phyloP scores from a whole-genome alignment of 768 basidiomycete genomes.

The Lactarius sanguifluus region DNA sequence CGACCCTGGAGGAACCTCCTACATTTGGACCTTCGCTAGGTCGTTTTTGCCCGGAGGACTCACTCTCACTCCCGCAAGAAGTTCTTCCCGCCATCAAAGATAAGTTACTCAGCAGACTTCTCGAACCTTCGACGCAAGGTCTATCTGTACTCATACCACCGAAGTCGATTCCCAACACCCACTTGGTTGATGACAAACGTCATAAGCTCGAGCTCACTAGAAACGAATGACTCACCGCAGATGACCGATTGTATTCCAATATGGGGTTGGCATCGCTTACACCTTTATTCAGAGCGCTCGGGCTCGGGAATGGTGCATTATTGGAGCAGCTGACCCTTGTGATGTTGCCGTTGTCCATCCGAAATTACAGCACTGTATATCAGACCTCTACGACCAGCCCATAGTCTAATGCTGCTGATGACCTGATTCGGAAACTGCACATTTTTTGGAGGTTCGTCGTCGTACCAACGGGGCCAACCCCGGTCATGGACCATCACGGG shows the following conservation, averaged over 20 bases:
- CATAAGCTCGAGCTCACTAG: constrained; percentile 52
- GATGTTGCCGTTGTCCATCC: constrained; percentile 84
- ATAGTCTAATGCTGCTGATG: constrained; percentile 71
- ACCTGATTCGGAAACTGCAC: constrained; percentile 41
- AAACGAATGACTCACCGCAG: constrained; percentile 72
- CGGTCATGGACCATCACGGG: constrained; percentile 36
- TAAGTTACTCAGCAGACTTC: constrained; percentile 54
- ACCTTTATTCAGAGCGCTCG: background rate
- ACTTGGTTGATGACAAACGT: constrained; percentile 41
- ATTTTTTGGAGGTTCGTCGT: constrained; percentile 42
- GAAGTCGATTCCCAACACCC: constrained; percentile 87
- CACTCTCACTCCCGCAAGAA: constrained; percentile 83
- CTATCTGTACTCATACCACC: constrained; percentile 66
- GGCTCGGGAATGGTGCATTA: constrained; percentile 25
- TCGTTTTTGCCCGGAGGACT: constrained; percentile 84
- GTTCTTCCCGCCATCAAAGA: constrained; percentile 92
- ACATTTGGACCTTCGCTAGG: constrained; percentile 67
- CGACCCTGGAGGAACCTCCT: constrained; percentile 82
- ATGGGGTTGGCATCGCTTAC: constrained; percentile 61
- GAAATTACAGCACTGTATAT: constrained; percentile 37
- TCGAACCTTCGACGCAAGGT: constrained; percentile 65
- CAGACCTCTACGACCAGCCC: constrained; percentile 53
- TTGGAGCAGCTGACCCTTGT: constrained; percentile 60
- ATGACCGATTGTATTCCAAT: constrained; percentile 84
- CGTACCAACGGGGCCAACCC: constrained; percentile 10